Conservation (phyloP, 2,329 filamentous ascomycete genomes). For the Lachnellula occidentalis region DNA sequence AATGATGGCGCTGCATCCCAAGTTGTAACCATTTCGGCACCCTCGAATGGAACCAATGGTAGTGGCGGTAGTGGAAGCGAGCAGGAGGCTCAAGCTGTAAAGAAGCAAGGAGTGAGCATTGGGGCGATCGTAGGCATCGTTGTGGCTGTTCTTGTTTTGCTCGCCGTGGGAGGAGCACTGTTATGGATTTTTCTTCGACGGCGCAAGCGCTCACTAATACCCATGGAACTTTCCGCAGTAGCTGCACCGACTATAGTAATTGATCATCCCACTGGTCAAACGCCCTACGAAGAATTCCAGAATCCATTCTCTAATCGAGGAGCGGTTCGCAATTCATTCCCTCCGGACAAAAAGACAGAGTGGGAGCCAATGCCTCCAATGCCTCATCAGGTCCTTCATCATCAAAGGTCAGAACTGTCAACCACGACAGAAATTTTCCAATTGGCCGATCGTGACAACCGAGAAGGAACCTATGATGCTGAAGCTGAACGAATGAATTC, state of each 20-base stretch:
- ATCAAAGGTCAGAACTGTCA: background rate
- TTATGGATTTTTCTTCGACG: conserved; percentile 6
- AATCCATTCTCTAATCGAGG: background rate
- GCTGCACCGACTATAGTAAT: background rate
- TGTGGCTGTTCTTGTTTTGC: conserved; percentile 5
- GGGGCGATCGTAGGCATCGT: conserved; percentile 14
- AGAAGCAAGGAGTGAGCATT: background rate
- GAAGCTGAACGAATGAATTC: background rate
- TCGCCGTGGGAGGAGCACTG: conserved; percentile 2
- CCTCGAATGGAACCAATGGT: conserved; percentile 3
- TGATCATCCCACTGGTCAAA: background rate
- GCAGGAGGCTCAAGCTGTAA: conserved; percentile 19
- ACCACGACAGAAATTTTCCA: background rate
- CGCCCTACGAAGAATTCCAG: too few species aligned
- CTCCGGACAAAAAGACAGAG: background rate
- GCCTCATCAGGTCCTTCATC: background rate
- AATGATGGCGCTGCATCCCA: conserved; percentile 12
- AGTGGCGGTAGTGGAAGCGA: background rate
- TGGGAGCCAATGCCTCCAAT: background rate
- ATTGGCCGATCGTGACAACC: background rate
- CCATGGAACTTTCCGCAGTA: background rate
- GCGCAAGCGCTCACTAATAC: background rate
- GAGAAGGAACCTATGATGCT: background rate
- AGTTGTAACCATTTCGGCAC: conserved; percentile 10
- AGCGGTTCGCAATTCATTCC: background rate